Conservation (phyloP, 495 filamentous ascomycete species). For the Friedmanniomyces simplex region DNA sequence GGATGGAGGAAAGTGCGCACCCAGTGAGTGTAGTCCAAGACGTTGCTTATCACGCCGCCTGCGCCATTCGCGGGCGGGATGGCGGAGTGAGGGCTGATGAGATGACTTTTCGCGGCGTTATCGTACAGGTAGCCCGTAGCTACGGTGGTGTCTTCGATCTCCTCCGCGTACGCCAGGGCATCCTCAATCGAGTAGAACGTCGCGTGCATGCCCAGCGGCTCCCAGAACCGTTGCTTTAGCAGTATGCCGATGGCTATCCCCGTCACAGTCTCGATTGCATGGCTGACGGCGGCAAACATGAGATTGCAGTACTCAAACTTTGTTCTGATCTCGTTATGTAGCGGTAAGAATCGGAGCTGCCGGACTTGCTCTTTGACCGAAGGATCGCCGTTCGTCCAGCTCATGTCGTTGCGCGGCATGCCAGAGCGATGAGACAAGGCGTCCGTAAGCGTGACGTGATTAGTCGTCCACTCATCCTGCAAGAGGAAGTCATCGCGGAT, state of each 20-base stretch:
- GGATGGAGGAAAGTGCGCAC: background rate
- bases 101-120: background rate
- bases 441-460: slow-evolving; percentile 17
- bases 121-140: background rate
- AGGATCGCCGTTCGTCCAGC: slow-evolving; percentile 35
- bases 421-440: slow-evolving; percentile 15
- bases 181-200: background rate
- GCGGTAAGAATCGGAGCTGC: slow-evolving; percentile 42
- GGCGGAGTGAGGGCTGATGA: background rate
- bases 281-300: slow-evolving; percentile 39
- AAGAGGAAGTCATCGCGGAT: slow-evolving; percentile 47
- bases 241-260: slow-evolving; percentile 35
- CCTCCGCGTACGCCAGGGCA: too few species aligned
- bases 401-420: slow-evolving; percentile 13
- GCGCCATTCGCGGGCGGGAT: background rate
- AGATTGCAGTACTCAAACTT: slow-evolving; percentile 43
- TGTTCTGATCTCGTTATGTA: slow-evolving; percentile 25
- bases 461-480: slow-evolving; percentile 34
- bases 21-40: background rate
- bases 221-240: slow-evolving; percentile 22
- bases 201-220: background rate
- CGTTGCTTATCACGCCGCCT: background rate
- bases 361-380: slow-evolving; percentile 9
- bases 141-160: background rate
- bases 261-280: slow-evolving; percentile 36